Base-by-base conservation (phyloP, 2,329 filamentous ascomycete genomes). In the Blumeriella jaapii region DNA sequence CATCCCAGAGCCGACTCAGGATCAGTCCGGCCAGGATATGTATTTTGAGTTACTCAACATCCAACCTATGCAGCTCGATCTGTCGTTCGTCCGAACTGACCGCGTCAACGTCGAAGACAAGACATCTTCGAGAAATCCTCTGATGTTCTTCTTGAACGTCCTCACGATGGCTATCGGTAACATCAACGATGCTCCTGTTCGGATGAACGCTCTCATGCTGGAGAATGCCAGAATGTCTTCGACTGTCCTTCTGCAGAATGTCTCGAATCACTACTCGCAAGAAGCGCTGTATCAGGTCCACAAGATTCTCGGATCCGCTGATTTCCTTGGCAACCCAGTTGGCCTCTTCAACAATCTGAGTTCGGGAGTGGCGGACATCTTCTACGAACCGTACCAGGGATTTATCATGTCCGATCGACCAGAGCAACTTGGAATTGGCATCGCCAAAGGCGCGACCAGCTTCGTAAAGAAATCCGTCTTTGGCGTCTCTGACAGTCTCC, bases 131-230 rank as follows among this genome's bases (percentile, higher is more conserved):
- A 77, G 74, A 26, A 98, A 94, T 54, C 93, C 93, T 1, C 70
- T 98, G 58, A 96, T 96, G 87, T 98, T 96, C 64, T 87, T 95
- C 56, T 78, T 96, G 58, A 96, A 98, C 54, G 84, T 96, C 48
- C 78, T 98, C 66, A 96, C 93, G 1, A 98, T 98, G 91, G 93
- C 91, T 10, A 91, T 98, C 52, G 91, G 91, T 45, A 98, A 98
- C 52, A 85, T 98, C 65, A 98, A 98, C 52, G 93, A 98, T 59
- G 91, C 91, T 5, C 93, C 91, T 0, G 78, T 98, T 34, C 78
- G 85, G 30, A 76, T 98, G 55, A 98, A 96, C 45, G 85, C 91
- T 1, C 65, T 98, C 15, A 82, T 98, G 64, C 64, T 98, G 15
- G 91, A 98, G 59, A 98, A 98, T 51, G 87, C 91, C 28, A 77